Evolutionary conservation across 495 filamentous ascomycete genomes (phyloP), one percentile per base, ranked within the genome.

Genomic region (Apodospora peruviana): DNA sequence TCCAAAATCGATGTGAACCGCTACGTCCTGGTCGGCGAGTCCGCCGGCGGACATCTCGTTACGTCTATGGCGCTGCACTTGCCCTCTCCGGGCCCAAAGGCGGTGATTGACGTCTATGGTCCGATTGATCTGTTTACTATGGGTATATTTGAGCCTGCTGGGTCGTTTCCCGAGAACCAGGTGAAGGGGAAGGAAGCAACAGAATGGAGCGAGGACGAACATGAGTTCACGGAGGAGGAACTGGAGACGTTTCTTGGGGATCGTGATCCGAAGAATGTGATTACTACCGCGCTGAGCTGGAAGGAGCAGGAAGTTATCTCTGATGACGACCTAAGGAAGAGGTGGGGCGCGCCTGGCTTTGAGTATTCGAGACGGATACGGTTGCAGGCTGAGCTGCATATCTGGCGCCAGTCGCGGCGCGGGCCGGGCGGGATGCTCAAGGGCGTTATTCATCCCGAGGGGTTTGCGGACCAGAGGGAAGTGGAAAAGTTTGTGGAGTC

Each of bases 11-110:
- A 65, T 36, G 52, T 54, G 0, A 52, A 61, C 22, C 46, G 57
- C 14, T 65, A 63, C 20, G 60, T 61, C 12, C 48, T 65, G 1
- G 40, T 40, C 17, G 62, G 62, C 0, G 62, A 63, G 18, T 63
- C 60, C 2, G 62, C 62, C 1, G 62, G 62, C 17, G 62, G 60
- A 3, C 36, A 48, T 14, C 44, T 63, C 12, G 55, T 48, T n/a
- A 55, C 54, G 10, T 22, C 63, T 21, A 59, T 61, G 60, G 52
- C 40, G 1, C 17, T 48, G 3, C 47, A 54, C 22, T 23, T 60
- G 8, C 16, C 21, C 1, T 17, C 23, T 0, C 55, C 53, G 3
- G 35, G 41, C 3, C 62, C 62, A 12, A 21, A 32, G 19, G 62
- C 55, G 2, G 40, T 65, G 0, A 35, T 65, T 12, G 47, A 65